phyloP scores from a whole-genome alignment of 345 rosid genomes.

The rapeseed (Brassica napus) region DNA sequence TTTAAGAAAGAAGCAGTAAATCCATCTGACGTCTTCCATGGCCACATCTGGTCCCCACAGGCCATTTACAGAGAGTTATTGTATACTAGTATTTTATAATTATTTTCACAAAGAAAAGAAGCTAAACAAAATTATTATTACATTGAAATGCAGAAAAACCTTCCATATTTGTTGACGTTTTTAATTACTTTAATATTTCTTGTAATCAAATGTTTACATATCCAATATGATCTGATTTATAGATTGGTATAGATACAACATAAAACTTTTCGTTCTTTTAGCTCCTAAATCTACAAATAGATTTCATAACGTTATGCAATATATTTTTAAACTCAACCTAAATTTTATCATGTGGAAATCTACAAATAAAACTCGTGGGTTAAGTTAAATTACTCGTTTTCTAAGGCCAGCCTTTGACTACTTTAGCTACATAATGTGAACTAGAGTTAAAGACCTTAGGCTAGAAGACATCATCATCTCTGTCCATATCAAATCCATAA shows the following conservation, averaged over 20 bases:
- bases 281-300: background rate
- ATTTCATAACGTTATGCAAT: background rate
- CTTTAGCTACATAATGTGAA: slow-evolving; percentile 25
- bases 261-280: background rate
- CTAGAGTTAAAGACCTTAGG: background rate
- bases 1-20: background rate
- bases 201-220: background rate
- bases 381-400: background rate
- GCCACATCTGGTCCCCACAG: background rate
- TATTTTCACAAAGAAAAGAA: no score
- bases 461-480: slow-evolving; percentile 20
- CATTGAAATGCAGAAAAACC: background rate
- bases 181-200: background rate
- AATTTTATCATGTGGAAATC: background rate
- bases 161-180: background rate
- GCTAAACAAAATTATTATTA: background rate
- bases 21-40: background rate
- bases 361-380: background rate
- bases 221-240: background rate
- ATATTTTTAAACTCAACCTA: background rate
- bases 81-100: no score
- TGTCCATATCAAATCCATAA: slow-evolving; percentile 24
- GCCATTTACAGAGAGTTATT: background rate
- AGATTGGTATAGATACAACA: background rate
- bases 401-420: background rate